phyloP scores from a whole-genome alignment of 306 rosid species.

The Acacia crassicarpa region DNA sequence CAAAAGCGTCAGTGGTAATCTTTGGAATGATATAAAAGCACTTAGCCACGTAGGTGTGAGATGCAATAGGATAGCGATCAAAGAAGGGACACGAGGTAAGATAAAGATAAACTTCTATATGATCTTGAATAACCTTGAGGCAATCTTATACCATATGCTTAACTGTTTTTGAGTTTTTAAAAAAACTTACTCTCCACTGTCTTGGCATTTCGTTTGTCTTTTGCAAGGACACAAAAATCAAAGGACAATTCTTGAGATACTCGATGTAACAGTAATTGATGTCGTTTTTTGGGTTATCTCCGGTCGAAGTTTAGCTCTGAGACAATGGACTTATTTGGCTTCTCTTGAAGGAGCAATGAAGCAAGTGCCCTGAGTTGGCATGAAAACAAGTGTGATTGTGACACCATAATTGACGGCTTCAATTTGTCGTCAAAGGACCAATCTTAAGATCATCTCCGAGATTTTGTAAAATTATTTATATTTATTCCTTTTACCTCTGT shows the following conservation, averaged over 20 bases:
- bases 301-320: not conserved
- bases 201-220: not conserved
- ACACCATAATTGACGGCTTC: conserved; percentile 23
- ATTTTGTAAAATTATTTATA: not conserved
- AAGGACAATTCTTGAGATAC: conserved; percentile 21
- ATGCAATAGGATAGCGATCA: not conserved
- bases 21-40: not conserved
- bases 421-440: not conserved
- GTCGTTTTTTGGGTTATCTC: not conserved
- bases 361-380: conserved; percentile 6
- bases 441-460: not conserved
- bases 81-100: not conserved
- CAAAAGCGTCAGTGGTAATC: not conserved
- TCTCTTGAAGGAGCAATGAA: not conserved
- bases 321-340: not conserved
- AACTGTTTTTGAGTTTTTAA: not conserved
- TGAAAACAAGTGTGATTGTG: not conserved
- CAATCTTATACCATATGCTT: not conserved
- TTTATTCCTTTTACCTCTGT: not conserved
- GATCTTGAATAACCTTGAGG: not conserved
- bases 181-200: not conserved
- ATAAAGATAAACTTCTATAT: not conserved
- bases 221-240: conserved; percentile 27
- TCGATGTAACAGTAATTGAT: conserved; percentile 8
- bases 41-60: not conserved